phyloP scores from a whole-genome alignment of 108 stramenopile species.

The Skeletonema costatum region DNA sequence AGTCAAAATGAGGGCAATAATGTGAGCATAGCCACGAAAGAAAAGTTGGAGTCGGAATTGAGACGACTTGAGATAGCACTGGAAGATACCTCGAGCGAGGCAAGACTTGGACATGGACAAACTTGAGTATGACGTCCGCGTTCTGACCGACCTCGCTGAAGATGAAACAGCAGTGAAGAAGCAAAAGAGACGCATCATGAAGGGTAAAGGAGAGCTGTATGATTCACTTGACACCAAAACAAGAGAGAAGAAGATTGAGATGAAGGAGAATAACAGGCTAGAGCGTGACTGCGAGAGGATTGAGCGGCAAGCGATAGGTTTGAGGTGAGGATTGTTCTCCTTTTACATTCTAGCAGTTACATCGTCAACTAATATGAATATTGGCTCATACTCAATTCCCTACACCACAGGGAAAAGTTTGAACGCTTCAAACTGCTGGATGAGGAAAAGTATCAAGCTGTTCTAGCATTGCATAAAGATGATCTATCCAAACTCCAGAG shows the following conservation, averaged over 20 bases:
- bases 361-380: background rate
- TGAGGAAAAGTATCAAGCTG: conserved; percentile 40
- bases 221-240: conserved; percentile 15
- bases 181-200: conserved; percentile 48
- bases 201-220: conserved; percentile 41
- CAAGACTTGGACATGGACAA: conserved; percentile 42
- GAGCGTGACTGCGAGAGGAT: conserved; percentile 51
- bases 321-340: background rate
- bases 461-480: conserved; percentile 31
- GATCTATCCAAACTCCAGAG: conserved; percentile 34
- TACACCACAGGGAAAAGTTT: conserved; percentile 30
- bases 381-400: background rate
- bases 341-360: background rate
- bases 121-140: conserved; percentile 43
- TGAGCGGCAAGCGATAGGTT: conserved; percentile 40
- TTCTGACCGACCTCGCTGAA: conserved; percentile 41
- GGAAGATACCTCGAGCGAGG: conserved; percentile 31
- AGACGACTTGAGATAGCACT: conserved; percentile 35
- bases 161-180: conserved; percentile 31
- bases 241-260: conserved; percentile 9
- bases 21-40: conserved; percentile 11
- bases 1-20: conserved; percentile 22
- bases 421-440: conserved; percentile 43
- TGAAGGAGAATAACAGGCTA: conserved; percentile 32
- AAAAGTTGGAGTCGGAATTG: conserved; percentile 31